Evolutionary conservation across 225 moss, liverwort and hornwort species (phyloP).

Genomic region (Asterella californica): DNA sequence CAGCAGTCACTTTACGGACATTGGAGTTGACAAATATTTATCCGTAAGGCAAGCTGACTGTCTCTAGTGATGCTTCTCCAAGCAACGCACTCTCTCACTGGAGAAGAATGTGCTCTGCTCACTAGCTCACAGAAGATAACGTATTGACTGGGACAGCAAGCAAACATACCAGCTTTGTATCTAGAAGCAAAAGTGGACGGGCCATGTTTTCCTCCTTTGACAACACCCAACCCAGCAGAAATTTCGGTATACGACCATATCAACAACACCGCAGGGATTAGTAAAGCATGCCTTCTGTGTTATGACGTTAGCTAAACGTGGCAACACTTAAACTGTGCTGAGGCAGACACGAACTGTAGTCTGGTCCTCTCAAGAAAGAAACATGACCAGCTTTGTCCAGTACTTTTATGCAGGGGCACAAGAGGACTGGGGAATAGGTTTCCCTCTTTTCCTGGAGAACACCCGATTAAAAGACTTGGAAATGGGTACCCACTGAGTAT

Average conservation of each 20-base stretch:
- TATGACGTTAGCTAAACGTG: not conserved
- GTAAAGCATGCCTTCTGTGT: not conserved
- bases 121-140: not conserved
- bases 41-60: not conserved
- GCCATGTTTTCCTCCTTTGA: not conserved
- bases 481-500: too few relatives aligned
- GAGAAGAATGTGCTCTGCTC: not conserved
- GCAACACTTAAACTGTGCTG: not conserved
- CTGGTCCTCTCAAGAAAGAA: not conserved
- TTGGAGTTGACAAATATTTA: not conserved
- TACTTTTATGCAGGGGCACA: not conserved
- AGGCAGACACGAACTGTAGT: not conserved
- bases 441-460: not conserved
- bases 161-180: not conserved
- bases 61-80: not conserved
- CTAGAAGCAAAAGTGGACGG: slow-evolving; percentile 2
- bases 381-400: not conserved
- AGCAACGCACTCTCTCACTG: not conserved
- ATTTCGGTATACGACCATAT: not conserved
- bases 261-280: not conserved
- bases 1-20: not conserved
- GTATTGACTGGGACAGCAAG: not conserved
- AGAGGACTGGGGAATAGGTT: not conserved
- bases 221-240: not conserved
- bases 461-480: too few relatives aligned